Evolutionary conservation across 306 rosid species (phyloP), one percentile per base, ranked within the genome.

Genomic region (Quercus aquifolioides): DNA sequence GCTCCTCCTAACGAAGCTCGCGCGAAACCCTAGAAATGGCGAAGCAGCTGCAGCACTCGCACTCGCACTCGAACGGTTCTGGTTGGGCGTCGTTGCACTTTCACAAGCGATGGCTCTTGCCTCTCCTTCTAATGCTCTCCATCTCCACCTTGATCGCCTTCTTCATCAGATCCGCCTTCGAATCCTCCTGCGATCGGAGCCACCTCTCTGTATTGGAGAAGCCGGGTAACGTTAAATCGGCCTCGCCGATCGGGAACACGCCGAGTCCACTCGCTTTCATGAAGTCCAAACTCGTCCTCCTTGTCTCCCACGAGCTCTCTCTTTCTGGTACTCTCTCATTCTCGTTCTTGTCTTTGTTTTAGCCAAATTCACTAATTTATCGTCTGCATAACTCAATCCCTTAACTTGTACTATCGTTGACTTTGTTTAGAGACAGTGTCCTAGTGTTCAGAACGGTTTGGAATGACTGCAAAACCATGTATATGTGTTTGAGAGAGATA

Each of bases 281-380:
- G 97, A 93, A 93, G 84, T 93, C 98, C 9, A 93, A 88, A 86
- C 92, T 87, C 17, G 98, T 93, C 30, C 91, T 91, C 21, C 83
- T 93, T 86, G 98, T 91, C 57, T 93, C 98, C 0, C 98, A 93
- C 55, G 93, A 93, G 86, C 90, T 90, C 14, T 88, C 98, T 67
- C 93, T 91, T 56, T 93, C 98, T 15, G 97, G 97, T 89, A 75
- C 18, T 43, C 57, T 33, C 57, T 63, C 7, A 1, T 35, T 33
- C 10, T 35, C 17, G 72, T 67, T 67, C 4, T 67, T 12, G 54
- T 49, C 54, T 49, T 49, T 49, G 54, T 12, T 49, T 49, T 12
- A 10, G 17, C 17, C 5, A 11, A 49, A 3, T 3, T 13, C 17
- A 49, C 5, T 11, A 1, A 41, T 38, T 49, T 49, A 49, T 49